Base-by-base conservation (phyloP, 768 basidiomycete species). In the Hortiboletus campestris region DNA sequence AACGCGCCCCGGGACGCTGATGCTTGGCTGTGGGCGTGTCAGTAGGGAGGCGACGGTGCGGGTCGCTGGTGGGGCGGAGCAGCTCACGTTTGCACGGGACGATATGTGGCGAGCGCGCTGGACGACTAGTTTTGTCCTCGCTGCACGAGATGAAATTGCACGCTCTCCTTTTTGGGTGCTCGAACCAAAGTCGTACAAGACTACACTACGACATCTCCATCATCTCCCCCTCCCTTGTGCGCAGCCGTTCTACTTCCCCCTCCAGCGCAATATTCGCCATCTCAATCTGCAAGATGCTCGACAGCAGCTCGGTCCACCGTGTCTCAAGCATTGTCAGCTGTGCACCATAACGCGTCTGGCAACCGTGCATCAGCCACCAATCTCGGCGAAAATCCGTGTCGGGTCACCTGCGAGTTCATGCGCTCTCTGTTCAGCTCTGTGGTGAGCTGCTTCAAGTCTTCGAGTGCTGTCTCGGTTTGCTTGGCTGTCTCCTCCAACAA, bases 221-320 rank as follows among this genome's bases (percentile, higher is more conserved):
- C 34, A 91, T 76, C 63, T 89, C 88, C 4, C 76, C 81, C 69
- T 88, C 87, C 57, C 72, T 79, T 56, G 74, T 75, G 62, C 79
- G 78, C 49, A 91, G 72, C 38, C 78, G 73, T 44, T 80, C 82
- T 46, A 97, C 78, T 65, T 97, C 93, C 6, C 78, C 85, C 62
- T 94, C 93, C 70, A 97, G 71, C 28, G 93, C 92, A 40, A 86
- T 80, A 68, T 94, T 95, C 17, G 94, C 96, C 84, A 98, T 86
- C 78, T 97, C 95, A 60, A 97, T 89, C 73, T 98, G 95, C 55
- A 98, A 75, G 43, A 95, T 89, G 49, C 74, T 88, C 51, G 92
- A 94, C 53, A 98, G 86, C 45, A 98, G 78, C 72, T 94, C 91
- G 20, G 92, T 95, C 95, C 95, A 98, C 58, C 86, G 81, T 36